These are phyloP conservation scores for Metschnikowia reukaufii DNA, from an alignment of 805 yeast species.

Conservation along the genomic window DNA sequence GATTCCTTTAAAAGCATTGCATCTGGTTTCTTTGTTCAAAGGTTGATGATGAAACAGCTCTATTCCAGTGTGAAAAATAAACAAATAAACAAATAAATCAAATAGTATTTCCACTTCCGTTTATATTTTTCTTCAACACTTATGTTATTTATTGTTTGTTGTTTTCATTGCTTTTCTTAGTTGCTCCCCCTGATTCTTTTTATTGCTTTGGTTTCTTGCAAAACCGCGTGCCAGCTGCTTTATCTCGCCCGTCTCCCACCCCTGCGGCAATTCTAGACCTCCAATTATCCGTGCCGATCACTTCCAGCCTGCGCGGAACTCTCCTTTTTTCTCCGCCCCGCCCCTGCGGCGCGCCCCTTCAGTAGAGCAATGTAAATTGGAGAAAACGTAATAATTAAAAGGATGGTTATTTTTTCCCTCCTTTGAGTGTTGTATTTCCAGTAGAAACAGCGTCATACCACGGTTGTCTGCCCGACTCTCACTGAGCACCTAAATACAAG, in stretches of 20 bases:
- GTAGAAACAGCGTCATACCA: too few relatives aligned
- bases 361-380: background rate
- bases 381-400: background rate
- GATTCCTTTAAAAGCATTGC: background rate
- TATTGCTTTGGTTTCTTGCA: background rate
- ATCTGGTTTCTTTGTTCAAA: too few relatives aligned
- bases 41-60: too few relatives aligned
- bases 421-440: background rate
- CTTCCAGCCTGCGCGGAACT: background rate
- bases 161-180: background rate
- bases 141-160: too few relatives aligned
- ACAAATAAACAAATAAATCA: too few relatives aligned
- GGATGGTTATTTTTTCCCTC: background rate
- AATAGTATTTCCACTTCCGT: too few relatives aligned
- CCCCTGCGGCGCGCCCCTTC: slow-evolving; percentile 3
- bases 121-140: too few relatives aligned
- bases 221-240: background rate
- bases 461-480: too few relatives aligned
- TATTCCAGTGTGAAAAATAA: too few relatives aligned
- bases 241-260: background rate
- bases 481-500: too few relatives aligned
- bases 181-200: background rate
- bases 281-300: background rate
- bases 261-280: slow-evolving; percentile 3
- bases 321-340: background rate